phyloP scores from a whole-genome alignment of 2,329 filamentous ascomycete species.

The Aspergillus costaricaensis region DNA sequence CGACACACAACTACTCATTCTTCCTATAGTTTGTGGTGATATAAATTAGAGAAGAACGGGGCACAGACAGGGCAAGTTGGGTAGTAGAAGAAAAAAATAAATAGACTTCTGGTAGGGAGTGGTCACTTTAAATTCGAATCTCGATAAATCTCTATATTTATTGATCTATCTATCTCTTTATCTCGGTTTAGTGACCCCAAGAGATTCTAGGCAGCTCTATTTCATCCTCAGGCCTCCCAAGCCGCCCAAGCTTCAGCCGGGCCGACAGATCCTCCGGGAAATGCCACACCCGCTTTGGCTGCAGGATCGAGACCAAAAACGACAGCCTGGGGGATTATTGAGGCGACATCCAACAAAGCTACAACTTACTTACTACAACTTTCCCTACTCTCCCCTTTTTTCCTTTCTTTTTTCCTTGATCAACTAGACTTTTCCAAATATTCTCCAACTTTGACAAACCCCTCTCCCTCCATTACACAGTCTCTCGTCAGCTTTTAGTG shows the following conservation, averaged over 20 bases:
- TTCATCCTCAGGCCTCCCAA: constrained; percentile 5
- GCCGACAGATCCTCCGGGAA: constrained; percentile 23
- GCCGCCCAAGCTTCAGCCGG: constrained; percentile 13
- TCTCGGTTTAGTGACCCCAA: not conserved
- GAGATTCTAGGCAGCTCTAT: not conserved
- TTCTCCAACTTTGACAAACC: constrained; percentile 4
- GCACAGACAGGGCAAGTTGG: not conserved
- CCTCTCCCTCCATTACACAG: constrained; percentile 9
- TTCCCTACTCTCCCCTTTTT: not conserved
- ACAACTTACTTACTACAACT: not conserved
- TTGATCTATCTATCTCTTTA: too few species aligned
- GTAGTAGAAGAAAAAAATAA: not conserved
- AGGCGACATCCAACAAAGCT: constrained; percentile 17
- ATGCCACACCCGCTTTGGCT: constrained; percentile 15
- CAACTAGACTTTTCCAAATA: not conserved
- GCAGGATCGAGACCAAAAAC: constrained; percentile 27
- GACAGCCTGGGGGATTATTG: constrained; percentile 17
- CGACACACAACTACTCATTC: not conserved
- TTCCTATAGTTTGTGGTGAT: not conserved
- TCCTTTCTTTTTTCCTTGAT: constrained; percentile 7
- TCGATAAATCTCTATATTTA: too few species aligned
- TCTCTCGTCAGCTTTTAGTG: constrained; percentile 1
- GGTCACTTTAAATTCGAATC: too few species aligned
- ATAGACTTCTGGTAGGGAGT: not conserved
- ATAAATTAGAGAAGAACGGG: constrained; percentile 1